Conservation (phyloP, 139 green algal species). For the Tetradesmus lagerheimii region DNA sequence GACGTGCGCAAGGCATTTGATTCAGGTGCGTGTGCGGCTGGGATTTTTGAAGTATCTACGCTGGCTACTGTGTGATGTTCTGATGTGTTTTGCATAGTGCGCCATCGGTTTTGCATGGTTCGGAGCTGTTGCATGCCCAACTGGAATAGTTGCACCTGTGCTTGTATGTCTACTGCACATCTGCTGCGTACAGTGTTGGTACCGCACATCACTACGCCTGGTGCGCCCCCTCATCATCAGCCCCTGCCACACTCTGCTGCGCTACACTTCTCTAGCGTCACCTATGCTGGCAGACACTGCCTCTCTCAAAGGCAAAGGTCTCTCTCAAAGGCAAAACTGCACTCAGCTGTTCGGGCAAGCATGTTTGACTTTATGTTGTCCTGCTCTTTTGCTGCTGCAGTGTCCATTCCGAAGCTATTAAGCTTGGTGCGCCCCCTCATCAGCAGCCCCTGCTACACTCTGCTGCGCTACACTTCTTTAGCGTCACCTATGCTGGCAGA, state of each 20-base stretch:
- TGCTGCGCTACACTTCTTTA: slow-evolving; percentile 49
- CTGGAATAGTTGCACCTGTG: too few relatives aligned
- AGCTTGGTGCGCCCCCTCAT: slow-evolving; percentile 68
- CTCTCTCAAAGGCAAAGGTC: slow-evolving; percentile 29
- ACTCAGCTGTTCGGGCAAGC: too few relatives aligned
- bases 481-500: slow-evolving; percentile 59
- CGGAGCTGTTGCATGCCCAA: too few relatives aligned
- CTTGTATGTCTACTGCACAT: too few relatives aligned
- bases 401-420: slow-evolving; percentile 69
- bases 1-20: slow-evolving; percentile 91
- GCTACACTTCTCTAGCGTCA: slow-evolving; percentile 58
- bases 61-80: too few relatives aligned
- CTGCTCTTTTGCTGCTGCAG: not conserved
- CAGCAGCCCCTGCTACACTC: slow-evolving; percentile 61
- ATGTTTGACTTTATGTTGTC: too few relatives aligned
- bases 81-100: too few relatives aligned
- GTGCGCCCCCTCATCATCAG: not conserved
- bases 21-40: slow-evolving; percentile 45
- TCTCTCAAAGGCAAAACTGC: not conserved
- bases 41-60: too few relatives aligned
- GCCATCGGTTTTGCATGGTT: too few relatives aligned
- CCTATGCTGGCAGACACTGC: slow-evolving; percentile 57
- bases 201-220: too few relatives aligned
- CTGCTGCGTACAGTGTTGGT: too few relatives aligned
- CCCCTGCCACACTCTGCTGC: slow-evolving; percentile 67